Evolutionary conservation across 441 rosid genomes (phyloP), one percentile per base, ranked within the genome.

Genomic region (Bruguiera hainesii): DNA sequence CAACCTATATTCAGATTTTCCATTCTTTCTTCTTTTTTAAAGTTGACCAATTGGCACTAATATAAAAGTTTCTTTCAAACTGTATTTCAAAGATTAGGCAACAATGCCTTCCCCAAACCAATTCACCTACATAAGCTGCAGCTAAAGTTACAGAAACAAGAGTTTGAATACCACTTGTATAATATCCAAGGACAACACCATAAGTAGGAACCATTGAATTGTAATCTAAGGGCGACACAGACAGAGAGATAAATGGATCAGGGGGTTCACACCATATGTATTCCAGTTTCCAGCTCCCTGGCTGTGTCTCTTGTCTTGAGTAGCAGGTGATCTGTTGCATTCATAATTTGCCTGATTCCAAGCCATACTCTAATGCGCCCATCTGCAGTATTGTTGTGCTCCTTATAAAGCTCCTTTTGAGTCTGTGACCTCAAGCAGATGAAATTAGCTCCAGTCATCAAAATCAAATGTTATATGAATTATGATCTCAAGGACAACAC

Each of bases 261-360:
- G 48, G 48, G 5, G 48, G 15, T 13, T 39, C n/a, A 20, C 35
- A 89, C 91, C 95, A 89, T 89, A 72, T 86, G 89, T 61, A 89
- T 85, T 74, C 89, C 95, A 29, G 95, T 89, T 37, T 80, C 77
- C 68, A 89, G 73, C 67, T 89, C 87, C 76, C 70, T 76, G 37
- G 95, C 89, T 2, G 59, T 42, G 33, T 83, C 84, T 75, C 83
- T 80, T 28, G 91, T 86, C 72, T 83, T 83, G 61, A 78, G 73
- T n/a, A 89, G 81, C 31, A 89, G 73, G 53, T 71, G 80, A 70
- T 84, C 89, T 52, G 89, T 80, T 63, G 88, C 68, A 79, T 88
- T 88, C 91, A 86, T 89, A 48, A 78, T 75, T 75, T 83, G 88
- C 80, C 95, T 83, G 55, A 89, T 77, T 66, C 89, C 95, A 74